Percentiles rank a stretch among this genome's conserved stretches.
Evolutionary conservation across 2,329 filamentous ascomycete species (phyloP).

Genomic region (Hypoxylon sp.): DNA sequence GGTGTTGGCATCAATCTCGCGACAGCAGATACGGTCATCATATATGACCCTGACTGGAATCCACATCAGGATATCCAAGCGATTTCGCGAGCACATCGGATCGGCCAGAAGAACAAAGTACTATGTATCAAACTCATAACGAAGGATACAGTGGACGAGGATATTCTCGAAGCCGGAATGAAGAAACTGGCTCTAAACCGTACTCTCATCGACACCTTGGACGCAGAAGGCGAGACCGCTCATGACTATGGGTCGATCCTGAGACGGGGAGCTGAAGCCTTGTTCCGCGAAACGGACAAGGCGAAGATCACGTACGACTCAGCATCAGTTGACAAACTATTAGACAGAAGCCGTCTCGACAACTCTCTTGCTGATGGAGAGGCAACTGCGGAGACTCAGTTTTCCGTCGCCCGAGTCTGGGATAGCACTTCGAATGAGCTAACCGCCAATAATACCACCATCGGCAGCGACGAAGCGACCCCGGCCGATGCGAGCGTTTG

Average conservation of each 20-base stretch:
- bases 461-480: slow-evolving; percentile 64
- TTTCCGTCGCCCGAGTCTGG: slow-evolving; percentile 93
- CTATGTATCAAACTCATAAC: slow-evolving; percentile 96
- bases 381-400: slow-evolving; percentile 78
- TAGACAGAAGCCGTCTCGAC: slow-evolving; percentile 88
- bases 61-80: slow-evolving; percentile 98
- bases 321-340: slow-evolving; percentile 84
- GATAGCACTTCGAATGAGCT: slow-evolving; percentile 71
- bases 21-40: slow-evolving; percentile 97
- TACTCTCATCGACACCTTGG: slow-evolving; percentile 92
- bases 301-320: slow-evolving; percentile 85
- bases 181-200: slow-evolving; percentile 98
- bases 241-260: slow-evolving; percentile 89
- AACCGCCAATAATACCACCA: slow-evolving; percentile 62
- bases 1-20: slow-evolving; percentile 98
- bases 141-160: slow-evolving; percentile 88
- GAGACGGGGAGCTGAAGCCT: slow-evolving; percentile 84
- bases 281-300: slow-evolving; percentile 82
- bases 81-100: slow-evolving; percentile 91
- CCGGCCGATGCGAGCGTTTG: slow-evolving; percentile 77
- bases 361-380: slow-evolving; percentile 74
- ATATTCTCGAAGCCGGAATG: slow-evolving; percentile 94
- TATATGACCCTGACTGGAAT: slow-evolving; percentile 97
- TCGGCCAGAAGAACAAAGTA: slow-evolving; percentile 96
- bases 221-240: slow-evolving; percentile 81